Base-by-base conservation (phyloP, 2,329 filamentous ascomycete species). In the Fusarium austroafricanum region DNA sequence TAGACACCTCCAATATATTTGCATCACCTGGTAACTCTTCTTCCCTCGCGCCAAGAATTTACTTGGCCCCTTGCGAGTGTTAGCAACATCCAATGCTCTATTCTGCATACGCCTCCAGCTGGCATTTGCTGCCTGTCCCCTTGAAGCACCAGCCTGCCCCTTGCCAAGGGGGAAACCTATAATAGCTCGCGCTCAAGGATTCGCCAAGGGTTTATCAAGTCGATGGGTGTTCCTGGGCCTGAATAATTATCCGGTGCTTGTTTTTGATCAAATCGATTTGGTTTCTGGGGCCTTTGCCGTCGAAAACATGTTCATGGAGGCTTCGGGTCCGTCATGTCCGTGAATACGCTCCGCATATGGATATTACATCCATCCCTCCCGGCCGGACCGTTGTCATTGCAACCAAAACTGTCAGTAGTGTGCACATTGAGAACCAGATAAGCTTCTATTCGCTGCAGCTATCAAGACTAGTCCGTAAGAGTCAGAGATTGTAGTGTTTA, bases 121-220 rank as follows among this genome's bases (percentile, higher is more conserved):
- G 65, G 70, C 57, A 71, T 72, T 71, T 62, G 46, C 56, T 23
- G 21, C 21, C n/a, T n/a, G 61, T 42, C 46, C 70, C 70, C 70
- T 72, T 65, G 56, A 68, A 53, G 56, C 52, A 67, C 54, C 46
- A 58, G 47, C 46, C 47, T 46, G 47, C 69, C 69, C 69, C 68
- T 71, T 69, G 55, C 59, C 52, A 71, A 71, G 68, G 66, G 65
- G 68, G 63, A 53, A 46, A 43, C 54, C 14, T 55, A 23, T 23
- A 46, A 55, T 63, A 55, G 47, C 69, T 60, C 64, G 40, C 54
- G 49, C 60, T 55, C 72, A 55, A 58, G 29, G 53, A 68, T 62
- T 54, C 53, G 64, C 63, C 67, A 70, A 70, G 67, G 49, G 35
- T 18, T 31, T 31, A 28, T 58, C 52, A 40, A 57, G 51, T 53